Base-by-base conservation (phyloP, 768 basidiomycete genomes). In the Kwoniella heveanensis region DNA sequence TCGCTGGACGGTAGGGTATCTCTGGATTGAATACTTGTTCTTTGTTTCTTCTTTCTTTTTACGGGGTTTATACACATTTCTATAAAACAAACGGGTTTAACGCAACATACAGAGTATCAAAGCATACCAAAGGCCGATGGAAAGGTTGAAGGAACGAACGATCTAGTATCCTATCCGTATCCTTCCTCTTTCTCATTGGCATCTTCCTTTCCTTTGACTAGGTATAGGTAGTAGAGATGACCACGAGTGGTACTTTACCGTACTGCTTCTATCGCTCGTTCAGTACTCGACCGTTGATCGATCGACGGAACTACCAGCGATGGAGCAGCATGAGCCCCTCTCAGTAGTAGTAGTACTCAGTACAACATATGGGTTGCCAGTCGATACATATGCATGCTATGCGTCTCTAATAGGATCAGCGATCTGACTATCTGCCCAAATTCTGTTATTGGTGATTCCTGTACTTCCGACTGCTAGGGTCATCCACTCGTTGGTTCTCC, bases 201-300 rank as follows among this genome's bases (percentile, higher is more conserved):
- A 17, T 7, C 39, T 9, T 44, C 39, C 39, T 44, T 17, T 44
- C 39, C 39, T 44, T 44, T 44, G 39, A 44, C 39, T 44, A 44
- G 39, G 39, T 44, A 44, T 44, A 44, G 39, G 39, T 44, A 44
- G 39, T 44, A 44, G 39, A 44, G 39, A 44, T 44, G 39, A 44
- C 39, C 39, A 10, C 39, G 15, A 44, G 39, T 8, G 19, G 39
- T 17, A 17, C n/a, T n/a, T n/a, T n/a, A n/a, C n/a, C 17, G 39
- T 44, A 44, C 39, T 17, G 39, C 17, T 19, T 44, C 15, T 17
- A 44, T 44, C 39, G 39, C 39, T 44, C 39, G 39, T 44, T 9
- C 17, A 44, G 39, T 44, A 44, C 39, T 44, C 39, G 39, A 9
- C 19, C 17, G 39, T 44, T 44, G 39, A 44, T 19, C 39, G 39